phyloP scores from a whole-genome alignment of 1,284 basidiomycete species.

The Xerocomus tenax region DNA sequence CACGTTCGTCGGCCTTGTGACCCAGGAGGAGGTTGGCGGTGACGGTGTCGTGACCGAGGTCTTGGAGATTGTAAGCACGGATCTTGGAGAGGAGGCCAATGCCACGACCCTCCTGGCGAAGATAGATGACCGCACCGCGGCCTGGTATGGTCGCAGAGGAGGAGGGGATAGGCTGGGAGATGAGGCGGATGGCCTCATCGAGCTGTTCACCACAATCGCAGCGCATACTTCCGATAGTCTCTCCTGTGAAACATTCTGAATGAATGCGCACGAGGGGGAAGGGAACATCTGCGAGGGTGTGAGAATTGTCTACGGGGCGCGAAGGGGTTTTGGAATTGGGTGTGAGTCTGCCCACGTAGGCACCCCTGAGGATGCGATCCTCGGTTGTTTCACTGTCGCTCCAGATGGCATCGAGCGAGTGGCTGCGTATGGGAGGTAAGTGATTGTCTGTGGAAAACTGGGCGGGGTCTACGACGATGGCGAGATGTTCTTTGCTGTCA shows the following conservation, averaged over 20 bases:
- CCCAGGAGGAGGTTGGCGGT: constrained; percentile 94
- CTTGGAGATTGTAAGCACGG: constrained; percentile 95
- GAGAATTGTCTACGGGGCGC: constrained; percentile 32
- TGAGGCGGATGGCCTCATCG: constrained; percentile 90
- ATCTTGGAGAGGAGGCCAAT: constrained; percentile 96
- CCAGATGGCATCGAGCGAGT: constrained; percentile 82
- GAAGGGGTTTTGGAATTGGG: constrained; percentile 50
- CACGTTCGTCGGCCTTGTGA: constrained; percentile 88
- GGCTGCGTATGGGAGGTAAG: constrained; percentile 65
- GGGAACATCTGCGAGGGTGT: constrained; percentile 37
- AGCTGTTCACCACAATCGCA: constrained; percentile 99
- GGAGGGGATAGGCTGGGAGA: constrained; percentile 61
- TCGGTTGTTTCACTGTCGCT: constrained; percentile 80
- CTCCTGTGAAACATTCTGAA: constrained; percentile 97
- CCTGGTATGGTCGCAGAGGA: constrained; percentile 51
- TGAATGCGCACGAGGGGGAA: constrained; percentile 90
- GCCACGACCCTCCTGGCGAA: constrained; percentile 97
- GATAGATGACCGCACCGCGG: constrained; percentile 91
- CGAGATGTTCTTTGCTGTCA: constrained; percentile 93
- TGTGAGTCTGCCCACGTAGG: constrained; percentile 81
- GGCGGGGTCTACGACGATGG: constrained; percentile 87
- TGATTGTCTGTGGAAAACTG: constrained; percentile 50
- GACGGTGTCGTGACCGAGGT: constrained; percentile 96
- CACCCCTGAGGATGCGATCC: constrained; percentile 89
- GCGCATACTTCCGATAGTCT: constrained; percentile 95